A percentile compares a stretch with the other conserved stretches of the same genome.
Conservation (phyloP, 345 rosid genomes). For the Clarkia xantiana region DNA sequence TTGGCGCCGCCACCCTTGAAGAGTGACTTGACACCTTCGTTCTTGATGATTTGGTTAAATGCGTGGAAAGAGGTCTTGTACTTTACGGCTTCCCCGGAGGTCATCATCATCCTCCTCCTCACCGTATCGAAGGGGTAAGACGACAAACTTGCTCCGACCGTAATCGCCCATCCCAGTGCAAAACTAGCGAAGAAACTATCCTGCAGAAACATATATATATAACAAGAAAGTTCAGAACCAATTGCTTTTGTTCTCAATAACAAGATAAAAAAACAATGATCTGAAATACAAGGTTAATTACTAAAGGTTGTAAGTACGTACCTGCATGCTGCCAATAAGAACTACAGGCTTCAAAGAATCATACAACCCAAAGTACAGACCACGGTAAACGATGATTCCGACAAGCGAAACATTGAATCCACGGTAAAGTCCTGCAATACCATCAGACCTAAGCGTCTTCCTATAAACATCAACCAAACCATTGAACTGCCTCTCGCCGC, state of each 20-base stretch:
- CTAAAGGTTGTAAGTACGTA: too few species aligned
- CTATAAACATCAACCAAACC: conserved; percentile 44
- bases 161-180: conserved; percentile 68
- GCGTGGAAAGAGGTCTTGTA: conserved; percentile 63
- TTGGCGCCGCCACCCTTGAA: conserved; percentile 92
- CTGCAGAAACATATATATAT: conserved; percentile 17
- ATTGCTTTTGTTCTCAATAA: too few species aligned
- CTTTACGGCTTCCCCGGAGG: conserved; percentile 87
- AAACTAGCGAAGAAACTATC: conserved; percentile 79
- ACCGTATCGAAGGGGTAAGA: conserved; percentile 79
- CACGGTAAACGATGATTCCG: conserved; percentile 16
- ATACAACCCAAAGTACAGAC: conserved; percentile 54
- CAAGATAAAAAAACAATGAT: neutral
- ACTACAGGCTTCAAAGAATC: conserved; percentile 56
- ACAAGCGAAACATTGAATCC: conserved; percentile 34
- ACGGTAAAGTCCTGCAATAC: conserved; percentile 21
- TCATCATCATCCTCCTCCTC: conserved; percentile 97
- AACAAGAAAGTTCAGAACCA: neutral
- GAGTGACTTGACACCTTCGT: conserved; percentile 64
- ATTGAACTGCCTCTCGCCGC: conserved; percentile 38
- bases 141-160: conserved; percentile 68
- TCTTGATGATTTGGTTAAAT: conserved; percentile 57
- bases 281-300: too few species aligned
- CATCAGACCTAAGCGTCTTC: conserved; percentile 38
- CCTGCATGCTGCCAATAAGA: conserved; percentile 34